A percentile compares a stretch with the other conserved stretches of the same genome.
Conservation (phyloP, 345 rosid genomes). For the Firmiana major region DNA sequence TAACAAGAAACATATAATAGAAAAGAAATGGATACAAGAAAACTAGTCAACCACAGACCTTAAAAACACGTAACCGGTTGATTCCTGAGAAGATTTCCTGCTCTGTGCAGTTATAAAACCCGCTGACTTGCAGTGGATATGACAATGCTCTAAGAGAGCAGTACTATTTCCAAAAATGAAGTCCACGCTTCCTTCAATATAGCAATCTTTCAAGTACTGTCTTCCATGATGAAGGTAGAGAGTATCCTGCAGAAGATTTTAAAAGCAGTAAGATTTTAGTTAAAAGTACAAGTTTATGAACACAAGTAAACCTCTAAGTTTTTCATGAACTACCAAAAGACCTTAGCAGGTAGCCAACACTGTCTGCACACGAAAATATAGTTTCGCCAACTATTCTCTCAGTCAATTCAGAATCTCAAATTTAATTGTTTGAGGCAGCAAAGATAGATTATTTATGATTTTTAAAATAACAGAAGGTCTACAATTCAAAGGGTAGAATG, state of each 20-base stretch:
- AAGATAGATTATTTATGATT: not conserved
- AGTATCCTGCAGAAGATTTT: slow-evolving; percentile 60
- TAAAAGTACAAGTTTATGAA: not conserved
- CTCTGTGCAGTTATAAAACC: slow-evolving; percentile 92
- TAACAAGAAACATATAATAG: not conserved
- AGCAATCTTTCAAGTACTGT: slow-evolving; percentile 85
- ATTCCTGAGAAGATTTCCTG: slow-evolving; percentile 91
- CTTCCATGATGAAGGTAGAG: slow-evolving; percentile 89
- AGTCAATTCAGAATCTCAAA: not conserved
- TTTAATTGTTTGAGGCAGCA: not conserved
- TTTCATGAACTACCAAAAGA: not conserved
- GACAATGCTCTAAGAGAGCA: slow-evolving; percentile 91
- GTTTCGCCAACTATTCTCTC: not conserved
- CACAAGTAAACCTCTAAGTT: not conserved
- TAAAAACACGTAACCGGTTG: slow-evolving; percentile 85
- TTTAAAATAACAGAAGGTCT: not conserved
- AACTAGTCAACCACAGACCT: slow-evolving; percentile 40
- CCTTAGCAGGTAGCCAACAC: not conserved
- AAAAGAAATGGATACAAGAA: not conserved
- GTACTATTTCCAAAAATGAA: slow-evolving; percentile 96
- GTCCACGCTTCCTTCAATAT: slow-evolving; percentile 90
- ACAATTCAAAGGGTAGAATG: not conserved
- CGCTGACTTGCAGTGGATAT: slow-evolving; percentile 85
- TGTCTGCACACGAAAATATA: not conserved
- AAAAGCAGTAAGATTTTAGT: not conserved